Percentiles rank a stretch among this genome's conserved stretches.
These are phyloP conservation scores for Dictyostelium capitatum DNA, from an alignment of 78 protist genomes.

Conservation along the genomic window DNA sequence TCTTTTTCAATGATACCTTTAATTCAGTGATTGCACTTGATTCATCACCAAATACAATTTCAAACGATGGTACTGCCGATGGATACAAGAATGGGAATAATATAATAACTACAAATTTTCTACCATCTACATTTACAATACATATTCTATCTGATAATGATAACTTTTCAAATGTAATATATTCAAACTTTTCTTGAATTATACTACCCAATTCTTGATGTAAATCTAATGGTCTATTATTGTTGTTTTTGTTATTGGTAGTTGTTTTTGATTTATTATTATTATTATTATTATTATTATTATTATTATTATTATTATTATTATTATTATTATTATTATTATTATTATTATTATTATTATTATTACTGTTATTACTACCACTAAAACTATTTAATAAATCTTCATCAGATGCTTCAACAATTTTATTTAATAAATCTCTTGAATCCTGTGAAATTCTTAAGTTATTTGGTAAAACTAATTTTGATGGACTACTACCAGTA, in stretches of 20 bases:
- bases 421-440: background rate
- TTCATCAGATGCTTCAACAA: background rate
- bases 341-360: background rate
- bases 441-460: constrained; percentile 6
- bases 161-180: constrained; percentile 30
- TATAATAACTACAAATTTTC: constrained; percentile 38
- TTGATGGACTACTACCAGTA: background rate
- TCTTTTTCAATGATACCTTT: constrained; percentile 34
- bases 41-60: constrained; percentile 15
- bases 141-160: constrained; percentile 41
- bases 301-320: constrained; percentile 14
- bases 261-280: background rate
- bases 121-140: constrained; percentile 34
- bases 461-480: background rate
- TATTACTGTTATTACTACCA: background rate
- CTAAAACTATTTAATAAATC: background rate
- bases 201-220: constrained; percentile 36
- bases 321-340: constrained; percentile 8
- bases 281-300: background rate
- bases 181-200: constrained; percentile 1
- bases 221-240: constrained; percentile 15
- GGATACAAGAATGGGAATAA: constrained; percentile 70
- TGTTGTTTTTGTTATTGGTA: no score
- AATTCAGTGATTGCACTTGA: constrained; percentile 13
- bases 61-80: constrained; percentile 66